Evolutionary conservation across 2,329 filamentous ascomycete genomes (phyloP).

Genomic region (Calycina herbarum): DNA sequence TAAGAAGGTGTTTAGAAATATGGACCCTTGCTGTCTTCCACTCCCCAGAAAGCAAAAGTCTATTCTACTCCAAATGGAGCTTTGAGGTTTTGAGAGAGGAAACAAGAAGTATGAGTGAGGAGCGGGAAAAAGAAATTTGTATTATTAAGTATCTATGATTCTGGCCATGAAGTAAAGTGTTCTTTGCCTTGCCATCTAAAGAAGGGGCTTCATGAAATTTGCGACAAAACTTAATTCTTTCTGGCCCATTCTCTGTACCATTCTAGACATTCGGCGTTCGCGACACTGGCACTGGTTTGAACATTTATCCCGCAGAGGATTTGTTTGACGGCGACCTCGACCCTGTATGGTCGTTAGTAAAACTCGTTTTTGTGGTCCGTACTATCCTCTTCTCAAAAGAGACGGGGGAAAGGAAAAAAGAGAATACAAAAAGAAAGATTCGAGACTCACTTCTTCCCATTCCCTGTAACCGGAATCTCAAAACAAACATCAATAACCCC

Average conservation of each 20-base stretch:
- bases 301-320: constrained; percentile 86
- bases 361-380: background rate
- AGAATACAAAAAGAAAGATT: background rate
- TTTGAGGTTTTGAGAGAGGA: no score
- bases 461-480: constrained; percentile 83
- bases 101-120: no score
- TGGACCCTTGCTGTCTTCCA: no score
- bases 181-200: no score
- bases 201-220: no score
- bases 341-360: constrained; percentile 47
- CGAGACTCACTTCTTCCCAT: constrained; percentile 85
- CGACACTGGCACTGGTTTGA: constrained; percentile 90
- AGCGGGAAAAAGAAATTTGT: no score
- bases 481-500: constrained; percentile 76
- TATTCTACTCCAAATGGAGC: no score
- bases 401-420: background rate
- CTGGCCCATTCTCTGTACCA: constrained; percentile 83
- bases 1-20: no score
- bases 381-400: background rate
- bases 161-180: no score
- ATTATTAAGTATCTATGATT: no score
- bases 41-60: no score
- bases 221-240: constrained; percentile 28
- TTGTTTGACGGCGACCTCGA: constrained; percentile 95
- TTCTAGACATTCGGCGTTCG: constrained; percentile 82